Evolutionary conservation across 2,329 filamentous ascomycete species (phyloP), one percentile per base, ranked within the genome.

Genomic region (Parastagonospora avenae): DNA sequence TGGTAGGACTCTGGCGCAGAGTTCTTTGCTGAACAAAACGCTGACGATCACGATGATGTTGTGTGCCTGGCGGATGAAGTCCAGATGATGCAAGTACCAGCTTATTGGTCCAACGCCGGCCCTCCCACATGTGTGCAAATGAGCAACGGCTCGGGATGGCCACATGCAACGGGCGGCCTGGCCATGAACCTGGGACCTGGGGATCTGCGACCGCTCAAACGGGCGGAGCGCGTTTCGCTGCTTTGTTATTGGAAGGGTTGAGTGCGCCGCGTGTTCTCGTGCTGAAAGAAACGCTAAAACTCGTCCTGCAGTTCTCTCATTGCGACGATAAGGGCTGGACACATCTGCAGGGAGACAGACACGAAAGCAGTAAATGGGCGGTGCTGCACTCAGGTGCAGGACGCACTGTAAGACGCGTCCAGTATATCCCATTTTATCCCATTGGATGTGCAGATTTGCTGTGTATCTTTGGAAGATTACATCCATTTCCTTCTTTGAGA

Each of bases 181-280:
- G 49, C 55, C 55, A 45, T 24, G 19, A 16, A 50, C 16, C 52
- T 58, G 55, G 55, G 48, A 55, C 40, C 48, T 50, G 55, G 52
- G 55, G 49, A 42, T 30, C 27, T 44, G 42, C 30, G 16, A 16
- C 28, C 36, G 32, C 32, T n/a, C 12, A 5, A 38, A 38, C 36
- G 36, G 36, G n/a, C 14, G 36, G 36, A 38, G 19, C 36, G 15
- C 36, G 3, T n/a, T 24, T 38, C 27, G 36, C 27, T 38, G 19
- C 27, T 38, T 38, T 38, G 36, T 38, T 38, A 24, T 38, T 38
- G 36, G 36, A 15, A 9, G 8, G 16, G 36, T 19, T 38, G 27
- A 8, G 4, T 19, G 16, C 15, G 19, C 19, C 19, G 19, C 19
- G 5, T 24, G 3, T 24, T 24, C 19, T 24, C 19, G 19, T 24